A percentile compares a stretch with the other conserved stretches of the same genome.
Evolutionary conservation across 768 basidiomycete species (phyloP).

Genomic region (Mycena sanguinolenta): DNA sequence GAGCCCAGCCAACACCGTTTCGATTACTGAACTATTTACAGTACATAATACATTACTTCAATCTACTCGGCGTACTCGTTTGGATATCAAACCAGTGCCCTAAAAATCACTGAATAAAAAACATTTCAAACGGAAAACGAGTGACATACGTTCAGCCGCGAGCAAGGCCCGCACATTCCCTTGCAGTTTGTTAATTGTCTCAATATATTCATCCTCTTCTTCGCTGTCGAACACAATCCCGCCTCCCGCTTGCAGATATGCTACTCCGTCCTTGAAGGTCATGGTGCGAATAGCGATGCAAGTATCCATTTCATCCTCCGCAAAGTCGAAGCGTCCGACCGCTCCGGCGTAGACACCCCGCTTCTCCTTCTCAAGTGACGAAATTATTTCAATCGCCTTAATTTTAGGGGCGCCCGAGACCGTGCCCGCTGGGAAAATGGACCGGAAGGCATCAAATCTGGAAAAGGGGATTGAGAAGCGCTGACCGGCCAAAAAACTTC

Average conservation of each 20-base stretch:
- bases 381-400: conserved; percentile 95
- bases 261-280: conserved; percentile 93
- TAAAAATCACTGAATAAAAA: conserved; percentile 43
- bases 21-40: conserved; percentile 17
- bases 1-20: conserved; percentile 11
- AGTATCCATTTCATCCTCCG: conserved; percentile 94
- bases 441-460: conserved; percentile 98
- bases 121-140: conserved; percentile 32
- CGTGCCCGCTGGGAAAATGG: conserved; percentile 98
- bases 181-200: conserved; percentile 95
- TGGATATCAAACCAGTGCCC: conserved; percentile 74
- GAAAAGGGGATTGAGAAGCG: conserved; percentile 15
- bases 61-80: conserved; percentile 29
- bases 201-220: conserved; percentile 96
- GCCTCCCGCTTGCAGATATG: conserved; percentile 95
- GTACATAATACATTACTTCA: conserved; percentile 27
- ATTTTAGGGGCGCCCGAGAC: conserved; percentile 99
- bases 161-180: conserved; percentile 90
- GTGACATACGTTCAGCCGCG: conserved; percentile 84
- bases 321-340: conserved; percentile 98
- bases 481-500: conserved; percentile 4
- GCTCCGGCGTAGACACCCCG: conserved; percentile 97
- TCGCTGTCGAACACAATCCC: conserved; percentile 98
- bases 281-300: conserved; percentile 99
- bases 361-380: conserved; percentile 87